Evolutionary conservation across 2,329 filamentous ascomycete species (phyloP).

Genomic region (Aspergillus sp.): DNA sequence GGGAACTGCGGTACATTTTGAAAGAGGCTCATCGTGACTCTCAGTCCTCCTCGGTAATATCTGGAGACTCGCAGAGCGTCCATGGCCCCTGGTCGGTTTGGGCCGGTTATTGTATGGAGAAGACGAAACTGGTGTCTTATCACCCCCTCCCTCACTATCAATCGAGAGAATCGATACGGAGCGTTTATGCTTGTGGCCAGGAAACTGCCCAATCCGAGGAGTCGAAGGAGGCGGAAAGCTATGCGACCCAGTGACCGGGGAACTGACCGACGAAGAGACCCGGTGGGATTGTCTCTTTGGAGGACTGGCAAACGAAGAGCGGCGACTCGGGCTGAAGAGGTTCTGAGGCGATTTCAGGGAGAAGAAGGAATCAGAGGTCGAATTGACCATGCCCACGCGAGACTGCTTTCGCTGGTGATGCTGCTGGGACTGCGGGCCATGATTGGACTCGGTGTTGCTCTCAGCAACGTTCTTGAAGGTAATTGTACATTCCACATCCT

Average conservation of each 20-base stretch:
- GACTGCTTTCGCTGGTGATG: constrained; percentile 34
- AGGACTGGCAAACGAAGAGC: constrained; percentile 30
- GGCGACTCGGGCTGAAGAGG: constrained; percentile 31
- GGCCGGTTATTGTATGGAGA: constrained; percentile 36
- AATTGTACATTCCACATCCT: constrained; percentile 92
- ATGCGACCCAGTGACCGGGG: constrained; percentile 32
- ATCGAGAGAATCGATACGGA: constrained; percentile 81
- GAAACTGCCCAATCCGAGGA: constrained; percentile 25
- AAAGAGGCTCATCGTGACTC: constrained; percentile 33
- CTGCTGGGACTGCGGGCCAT: constrained; percentile 24
- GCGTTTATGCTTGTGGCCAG: constrained; percentile 62
- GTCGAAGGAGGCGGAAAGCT: constrained; percentile 38
- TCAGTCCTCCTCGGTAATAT: constrained; percentile 53
- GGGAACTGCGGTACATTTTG: constrained; percentile 30
- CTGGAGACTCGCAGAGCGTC: constrained; percentile 76
- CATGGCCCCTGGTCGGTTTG: constrained; percentile 61
- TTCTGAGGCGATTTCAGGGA: constrained; percentile 33
- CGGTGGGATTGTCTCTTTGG: constrained; percentile 33
- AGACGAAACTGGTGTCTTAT: constrained; percentile 25
- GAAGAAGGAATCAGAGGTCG: constrained; percentile 34
- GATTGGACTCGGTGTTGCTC: constrained; percentile 26
- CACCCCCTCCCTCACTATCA: constrained; percentile 45
- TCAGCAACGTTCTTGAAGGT: constrained; percentile 83
- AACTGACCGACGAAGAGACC: constrained; percentile 36
- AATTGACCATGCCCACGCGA: constrained; percentile 27